Percentiles rank a stretch among this genome's conserved stretches.
Evolutionary conservation across 805 yeast genomes (phyloP).

Genomic region (Tetrapisispora phaffii): DNA sequence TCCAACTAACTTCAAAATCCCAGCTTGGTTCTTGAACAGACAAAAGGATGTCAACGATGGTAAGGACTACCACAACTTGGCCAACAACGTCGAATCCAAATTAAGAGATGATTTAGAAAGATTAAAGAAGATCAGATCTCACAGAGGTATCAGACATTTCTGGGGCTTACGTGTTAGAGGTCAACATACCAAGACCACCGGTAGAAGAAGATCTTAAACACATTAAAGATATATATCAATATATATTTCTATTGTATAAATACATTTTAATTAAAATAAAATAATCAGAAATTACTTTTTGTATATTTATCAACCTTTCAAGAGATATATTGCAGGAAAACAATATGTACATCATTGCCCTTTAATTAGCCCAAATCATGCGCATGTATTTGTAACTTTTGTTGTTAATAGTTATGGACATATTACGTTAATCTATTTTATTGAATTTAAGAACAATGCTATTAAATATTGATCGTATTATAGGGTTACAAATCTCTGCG

Average conservation of each 20-base stretch:
- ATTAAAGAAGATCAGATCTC: conserved; percentile 99
- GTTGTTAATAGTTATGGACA: neutral
- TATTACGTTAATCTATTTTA: too few relatives aligned
- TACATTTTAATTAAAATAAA: conserved; percentile 1
- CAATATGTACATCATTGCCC: too few relatives aligned
- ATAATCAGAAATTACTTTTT: neutral
- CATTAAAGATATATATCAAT: neutral
- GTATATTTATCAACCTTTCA: too few relatives aligned
- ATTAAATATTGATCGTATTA: too few relatives aligned
- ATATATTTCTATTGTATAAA: conserved; percentile 2
- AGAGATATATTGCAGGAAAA: too few relatives aligned
- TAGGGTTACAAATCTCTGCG: neutral
- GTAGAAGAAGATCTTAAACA: conserved; percentile 62
- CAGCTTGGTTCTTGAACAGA: conserved; percentile 99
- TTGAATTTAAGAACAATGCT: too few relatives aligned
- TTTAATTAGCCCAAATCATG: neutral
- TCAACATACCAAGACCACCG: conserved; percentile 99
- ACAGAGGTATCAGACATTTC: conserved; percentile 99
- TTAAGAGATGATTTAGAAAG: conserved; percentile 99
- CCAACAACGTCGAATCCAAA: conserved; percentile 98
- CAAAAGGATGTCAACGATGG: conserved; percentile 98
- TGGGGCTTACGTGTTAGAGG: conserved; percentile 99
- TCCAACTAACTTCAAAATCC: conserved; percentile 99
- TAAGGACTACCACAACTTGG: conserved; percentile 97
- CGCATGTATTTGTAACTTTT: neutral